phyloP scores from a whole-genome alignment of 805 yeast genomes.

The Cyberlindnera samutprakarnensis region DNA sequence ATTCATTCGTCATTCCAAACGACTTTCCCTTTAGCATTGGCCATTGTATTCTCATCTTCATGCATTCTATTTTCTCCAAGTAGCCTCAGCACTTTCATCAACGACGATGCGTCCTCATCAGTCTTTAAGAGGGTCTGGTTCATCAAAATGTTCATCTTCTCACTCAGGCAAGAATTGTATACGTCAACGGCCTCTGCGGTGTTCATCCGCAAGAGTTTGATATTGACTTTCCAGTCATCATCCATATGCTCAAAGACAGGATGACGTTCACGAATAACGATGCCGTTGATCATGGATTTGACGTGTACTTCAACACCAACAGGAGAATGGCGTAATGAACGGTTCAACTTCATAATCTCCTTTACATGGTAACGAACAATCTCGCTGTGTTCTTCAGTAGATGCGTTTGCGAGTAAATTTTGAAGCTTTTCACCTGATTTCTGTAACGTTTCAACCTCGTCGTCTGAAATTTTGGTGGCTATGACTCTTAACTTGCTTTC shows the following conservation, averaged over 20 bases:
- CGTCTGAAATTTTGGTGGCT: constrained; percentile 25
- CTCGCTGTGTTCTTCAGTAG: constrained; percentile 5
- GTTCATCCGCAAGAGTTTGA: constrained; percentile 22
- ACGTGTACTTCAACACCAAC: constrained; percentile 33
- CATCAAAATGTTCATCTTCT: constrained; percentile 19
- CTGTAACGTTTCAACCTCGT: constrained; percentile 21
- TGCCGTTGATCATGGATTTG: constrained; percentile 29
- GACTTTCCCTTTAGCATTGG: too few relatives aligned
- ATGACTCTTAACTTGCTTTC: constrained; percentile 26
- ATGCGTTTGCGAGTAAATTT: constrained; percentile 3
- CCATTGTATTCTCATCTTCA: too few relatives aligned
- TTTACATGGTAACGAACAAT: constrained; percentile 13
- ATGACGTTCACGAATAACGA: constrained; percentile 13
- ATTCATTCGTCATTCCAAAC: constrained; percentile 20
- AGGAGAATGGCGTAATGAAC: constrained; percentile 17
- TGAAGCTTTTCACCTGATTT: constrained; percentile 11
- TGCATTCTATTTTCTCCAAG: constrained; percentile 27
- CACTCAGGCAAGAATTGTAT: constrained; percentile 19
- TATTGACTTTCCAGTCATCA: constrained; percentile 27
- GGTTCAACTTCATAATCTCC: constrained; percentile 15
- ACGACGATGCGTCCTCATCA: constrained; percentile 15
- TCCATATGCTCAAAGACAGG: constrained; percentile 18
- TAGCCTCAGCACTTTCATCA: constrained; percentile 20
- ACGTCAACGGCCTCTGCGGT: constrained; percentile 9
- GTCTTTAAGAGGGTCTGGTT: constrained; percentile 15